Conservation (phyloP, 1,139 yeast genomes). For the Yamadazyma epiphylla region DNA sequence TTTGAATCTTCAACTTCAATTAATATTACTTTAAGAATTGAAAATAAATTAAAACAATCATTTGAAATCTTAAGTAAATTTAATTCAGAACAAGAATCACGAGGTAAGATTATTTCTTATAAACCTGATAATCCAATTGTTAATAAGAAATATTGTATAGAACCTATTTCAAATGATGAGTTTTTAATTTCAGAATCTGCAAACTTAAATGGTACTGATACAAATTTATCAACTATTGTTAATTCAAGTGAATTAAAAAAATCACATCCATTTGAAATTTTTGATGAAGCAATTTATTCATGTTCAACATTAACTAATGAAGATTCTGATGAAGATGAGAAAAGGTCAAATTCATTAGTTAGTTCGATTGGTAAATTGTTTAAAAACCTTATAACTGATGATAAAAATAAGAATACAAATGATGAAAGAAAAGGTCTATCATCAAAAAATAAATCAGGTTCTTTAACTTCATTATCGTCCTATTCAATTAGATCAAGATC, state of each 20-base stretch:
- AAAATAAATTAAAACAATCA: constrained; percentile 23
- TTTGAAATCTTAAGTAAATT: constrained; percentile 17
- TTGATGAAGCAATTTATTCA: constrained; percentile 74
- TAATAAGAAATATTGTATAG: constrained; percentile 46
- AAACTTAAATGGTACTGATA: background rate
- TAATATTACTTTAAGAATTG: constrained; percentile 26
- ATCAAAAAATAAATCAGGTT: constrained; percentile 23
- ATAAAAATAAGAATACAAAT: constrained; percentile 7
- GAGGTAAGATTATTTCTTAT: constrained; percentile 14
- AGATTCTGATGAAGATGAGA: constrained; percentile 9
- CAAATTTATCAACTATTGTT: constrained; percentile 8
- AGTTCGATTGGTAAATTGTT: constrained; percentile 37
- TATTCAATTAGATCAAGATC: constrained; percentile 34
- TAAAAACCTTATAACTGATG: constrained; percentile 33
- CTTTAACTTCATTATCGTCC: constrained; percentile 38
- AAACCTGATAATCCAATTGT: constrained; percentile 50
- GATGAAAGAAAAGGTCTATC: constrained; percentile 10
- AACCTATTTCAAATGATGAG: constrained; percentile 23
- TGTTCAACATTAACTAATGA: constrained; percentile 34
- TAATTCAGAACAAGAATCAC: constrained; percentile 7
- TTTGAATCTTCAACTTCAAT: constrained; percentile 34
- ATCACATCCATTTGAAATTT: constrained; percentile 66
- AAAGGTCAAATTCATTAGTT: constrained; percentile 28
- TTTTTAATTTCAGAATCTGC: constrained; percentile 4
- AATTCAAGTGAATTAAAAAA: constrained; percentile 37